A percentile compares a stretch with the other conserved stretches of the same genome.
Conservation (phyloP, 2,329 filamentous ascomycete genomes). For the Sarocladium kiliense region DNA sequence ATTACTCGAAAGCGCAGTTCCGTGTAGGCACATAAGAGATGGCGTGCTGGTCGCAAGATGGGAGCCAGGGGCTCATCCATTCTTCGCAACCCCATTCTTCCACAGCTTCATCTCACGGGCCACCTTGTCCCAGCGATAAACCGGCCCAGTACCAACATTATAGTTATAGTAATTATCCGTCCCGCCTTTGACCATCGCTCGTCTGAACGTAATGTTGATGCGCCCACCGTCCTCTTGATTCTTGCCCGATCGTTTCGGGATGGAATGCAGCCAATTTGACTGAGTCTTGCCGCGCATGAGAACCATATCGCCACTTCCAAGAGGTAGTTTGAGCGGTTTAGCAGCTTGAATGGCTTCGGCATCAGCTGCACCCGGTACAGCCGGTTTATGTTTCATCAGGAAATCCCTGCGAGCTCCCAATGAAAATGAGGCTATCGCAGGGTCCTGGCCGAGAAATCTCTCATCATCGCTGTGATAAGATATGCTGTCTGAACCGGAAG, state of each 20-base stretch:
- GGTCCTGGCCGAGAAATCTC: constrained; percentile 63
- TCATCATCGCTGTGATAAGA: constrained; percentile 79
- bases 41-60: background rate
- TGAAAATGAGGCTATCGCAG: constrained; percentile 70
- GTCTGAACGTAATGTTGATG: constrained; percentile 75
- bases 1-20: constrained; percentile 84
- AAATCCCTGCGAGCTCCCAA: constrained; percentile 71
- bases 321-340: constrained; percentile 42
- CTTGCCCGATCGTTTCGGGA: constrained; percentile 67
- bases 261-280: constrained; percentile 69
- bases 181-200: constrained; percentile 63
- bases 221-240: constrained; percentile 57
- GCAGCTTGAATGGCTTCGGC: constrained; percentile 22
- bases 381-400: constrained; percentile 71
- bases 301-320: constrained; percentile 71
- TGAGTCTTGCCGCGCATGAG: constrained; percentile 75
- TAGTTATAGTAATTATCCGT: constrained; percentile 84
- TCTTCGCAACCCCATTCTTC: constrained; percentile 17
- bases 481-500: constrained; percentile 71
- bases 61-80: background rate
- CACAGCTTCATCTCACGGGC: constrained; percentile 44
- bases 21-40: constrained; percentile 61
- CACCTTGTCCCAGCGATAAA: constrained; percentile 62
- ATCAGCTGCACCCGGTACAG: constrained; percentile 26
- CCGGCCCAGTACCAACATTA: constrained; percentile 66